Evolutionary conservation across 1,284 basidiomycete genomes (phyloP).

Genomic region (Sanghuangporus sanghuang): DNA sequence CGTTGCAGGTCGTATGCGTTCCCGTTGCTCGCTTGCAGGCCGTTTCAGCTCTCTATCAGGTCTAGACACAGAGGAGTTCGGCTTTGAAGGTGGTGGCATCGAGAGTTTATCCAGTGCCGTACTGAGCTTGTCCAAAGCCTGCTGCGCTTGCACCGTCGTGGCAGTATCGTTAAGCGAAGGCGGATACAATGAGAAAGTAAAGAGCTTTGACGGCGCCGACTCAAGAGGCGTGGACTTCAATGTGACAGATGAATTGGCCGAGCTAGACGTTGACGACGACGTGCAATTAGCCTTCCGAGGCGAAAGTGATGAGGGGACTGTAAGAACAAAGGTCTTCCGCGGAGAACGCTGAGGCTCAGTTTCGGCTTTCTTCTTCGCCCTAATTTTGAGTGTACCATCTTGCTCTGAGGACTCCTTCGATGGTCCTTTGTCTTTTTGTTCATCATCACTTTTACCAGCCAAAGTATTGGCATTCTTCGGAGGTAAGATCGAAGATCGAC

Average conservation of each 20-base stretch:
- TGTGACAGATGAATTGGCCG: background rate
- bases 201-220: background rate
- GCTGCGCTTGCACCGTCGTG: slow-evolving; percentile 4
- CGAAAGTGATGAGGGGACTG: slow-evolving; percentile 16
- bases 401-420: background rate
- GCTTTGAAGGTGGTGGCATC: slow-evolving; percentile 17
- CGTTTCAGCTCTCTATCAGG: background rate
- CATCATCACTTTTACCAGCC: background rate
- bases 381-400: background rate
- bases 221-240: background rate
- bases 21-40: slow-evolving; percentile 1
- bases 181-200: slow-evolving; percentile 13
- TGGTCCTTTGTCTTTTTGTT: background rate
- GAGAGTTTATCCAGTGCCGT: slow-evolving; percentile 14
- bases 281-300: slow-evolving; percentile 1
- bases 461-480: background rate
- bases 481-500: background rate
- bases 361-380: background rate
- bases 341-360: background rate
- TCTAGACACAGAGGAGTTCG: background rate
- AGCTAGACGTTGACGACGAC: background rate
- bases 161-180: slow-evolving; percentile 10
- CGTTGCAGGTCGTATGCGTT: slow-evolving; percentile 11
- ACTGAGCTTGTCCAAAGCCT: slow-evolving; percentile 10
- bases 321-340: slow-evolving; percentile 15